These are phyloP conservation scores for Auricularia sp. DNA, from an alignment of 768 basidiomycete species.

Conservation along the genomic window DNA sequence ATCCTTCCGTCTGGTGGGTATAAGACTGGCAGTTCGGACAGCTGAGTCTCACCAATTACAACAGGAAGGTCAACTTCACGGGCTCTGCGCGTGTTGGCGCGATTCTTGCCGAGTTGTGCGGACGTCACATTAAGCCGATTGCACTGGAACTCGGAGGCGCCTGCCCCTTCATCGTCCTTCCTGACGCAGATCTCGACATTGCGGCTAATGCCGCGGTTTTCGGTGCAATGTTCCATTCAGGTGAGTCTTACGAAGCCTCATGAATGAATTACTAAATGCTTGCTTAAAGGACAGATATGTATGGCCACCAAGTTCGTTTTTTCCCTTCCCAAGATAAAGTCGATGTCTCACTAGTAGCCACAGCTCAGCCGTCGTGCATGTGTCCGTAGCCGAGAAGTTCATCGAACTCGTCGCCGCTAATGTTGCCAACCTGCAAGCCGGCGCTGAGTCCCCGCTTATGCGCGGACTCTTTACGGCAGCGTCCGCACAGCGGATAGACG, in stretches of 20 bases:
- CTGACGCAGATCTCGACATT: not conserved
- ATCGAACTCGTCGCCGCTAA: constrained; percentile 7
- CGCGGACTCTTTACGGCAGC: constrained; percentile 13
- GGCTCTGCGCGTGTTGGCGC: constrained; percentile 22
- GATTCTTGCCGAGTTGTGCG: constrained; percentile 23
- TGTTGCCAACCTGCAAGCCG: not conserved
- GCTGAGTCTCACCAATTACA: constrained; percentile 7
- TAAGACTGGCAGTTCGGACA: constrained; percentile 1
- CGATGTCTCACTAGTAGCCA: not conserved
- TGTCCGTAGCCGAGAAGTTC: constrained; percentile 19
- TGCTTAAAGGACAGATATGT: not conserved
- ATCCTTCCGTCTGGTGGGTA: constrained; percentile 13
- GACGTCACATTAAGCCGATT: constrained; percentile 27
- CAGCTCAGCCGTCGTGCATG: not conserved
- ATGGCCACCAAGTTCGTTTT: not conserved
- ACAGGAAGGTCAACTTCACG: constrained; percentile 18
- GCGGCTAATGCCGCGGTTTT: not conserved
- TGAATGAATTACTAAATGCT: not conserved
- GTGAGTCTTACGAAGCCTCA: not conserved
- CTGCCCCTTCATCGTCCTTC: not conserved
- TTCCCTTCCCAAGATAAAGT: not conserved
- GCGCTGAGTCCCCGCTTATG: constrained; percentile 4
- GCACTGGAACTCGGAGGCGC: not conserved
- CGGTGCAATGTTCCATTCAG: not conserved
- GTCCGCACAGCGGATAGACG: constrained; percentile 11